These are phyloP conservation scores for Tinospora cordifolia DNA, from an alignment of 164 flowering plant genomes.

Conservation along the genomic window DNA sequence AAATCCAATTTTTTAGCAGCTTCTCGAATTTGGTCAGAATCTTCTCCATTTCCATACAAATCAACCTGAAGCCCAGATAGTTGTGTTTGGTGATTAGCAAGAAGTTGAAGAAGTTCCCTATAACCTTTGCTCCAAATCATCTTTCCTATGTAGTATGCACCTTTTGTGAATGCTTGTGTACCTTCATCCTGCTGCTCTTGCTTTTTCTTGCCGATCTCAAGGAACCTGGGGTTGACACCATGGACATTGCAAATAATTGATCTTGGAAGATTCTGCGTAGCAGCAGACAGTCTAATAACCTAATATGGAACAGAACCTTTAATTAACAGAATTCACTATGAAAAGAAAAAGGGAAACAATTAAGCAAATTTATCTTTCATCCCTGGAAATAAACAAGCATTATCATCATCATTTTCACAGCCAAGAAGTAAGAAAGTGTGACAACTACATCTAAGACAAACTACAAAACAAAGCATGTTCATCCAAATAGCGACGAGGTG, in stretches of 20 bases:
- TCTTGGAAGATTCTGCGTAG: slow-evolving; percentile 89
- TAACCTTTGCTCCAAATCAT: slow-evolving; percentile 97
- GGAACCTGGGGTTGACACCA: slow-evolving; percentile 92
- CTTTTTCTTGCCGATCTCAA: slow-evolving; percentile 68
- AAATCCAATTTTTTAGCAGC: slow-evolving; percentile 57
- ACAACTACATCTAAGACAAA: background rate
- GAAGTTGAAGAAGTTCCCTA: slow-evolving; percentile 72
- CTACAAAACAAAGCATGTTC: no score
- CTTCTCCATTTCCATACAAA: slow-evolving; percentile 87
- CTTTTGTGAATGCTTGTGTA: slow-evolving; percentile 49
- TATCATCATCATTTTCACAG: background rate
- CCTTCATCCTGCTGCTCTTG: slow-evolving; percentile 45
- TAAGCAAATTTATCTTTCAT: background rate
- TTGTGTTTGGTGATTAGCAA: slow-evolving; percentile 56
- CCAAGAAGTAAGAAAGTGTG: background rate
- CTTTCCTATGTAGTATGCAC: slow-evolving; percentile 91
- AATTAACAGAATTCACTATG: background rate
- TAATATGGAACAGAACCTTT: slow-evolving; percentile 17
- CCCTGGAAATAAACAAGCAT: background rate
- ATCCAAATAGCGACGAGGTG: no score
- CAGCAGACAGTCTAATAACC: slow-evolving; percentile 93
- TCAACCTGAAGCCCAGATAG: slow-evolving; percentile 68
- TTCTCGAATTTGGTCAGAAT: slow-evolving; percentile 60
- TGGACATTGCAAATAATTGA: slow-evolving; percentile 88
- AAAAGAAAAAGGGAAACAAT: background rate